Percentiles rank a stretch among this genome's conserved stretches.
These are phyloP conservation scores for Sherardia arvensis DNA, from an alignment of 257 asterid species.

Conservation along the genomic window DNA sequence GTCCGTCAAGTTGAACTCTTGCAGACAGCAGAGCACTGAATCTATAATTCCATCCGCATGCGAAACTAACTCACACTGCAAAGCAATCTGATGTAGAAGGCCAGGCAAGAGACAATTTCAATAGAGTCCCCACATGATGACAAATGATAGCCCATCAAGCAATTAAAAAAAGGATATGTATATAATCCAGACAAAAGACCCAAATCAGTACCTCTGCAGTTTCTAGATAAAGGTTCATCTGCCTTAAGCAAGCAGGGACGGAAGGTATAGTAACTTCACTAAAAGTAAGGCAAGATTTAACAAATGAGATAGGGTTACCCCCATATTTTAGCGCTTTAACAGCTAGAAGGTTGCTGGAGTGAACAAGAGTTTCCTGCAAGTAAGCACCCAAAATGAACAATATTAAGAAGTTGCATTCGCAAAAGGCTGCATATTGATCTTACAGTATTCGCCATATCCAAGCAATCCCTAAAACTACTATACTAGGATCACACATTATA, in stretches of 20 bases:
- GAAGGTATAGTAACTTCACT: slow-evolving; percentile 84
- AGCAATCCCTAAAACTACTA: background rate
- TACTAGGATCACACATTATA: background rate
- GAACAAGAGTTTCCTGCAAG: slow-evolving; percentile 70
- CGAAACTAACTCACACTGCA: slow-evolving; percentile 66
- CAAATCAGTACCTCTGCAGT: slow-evolving; percentile 69
- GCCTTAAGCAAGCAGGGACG: slow-evolving; percentile 41
- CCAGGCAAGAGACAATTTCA: slow-evolving; percentile 10
- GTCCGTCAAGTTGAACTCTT: slow-evolving; percentile 32
- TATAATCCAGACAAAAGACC: slow-evolving; percentile 6
- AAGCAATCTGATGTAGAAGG: slow-evolving; percentile 46
- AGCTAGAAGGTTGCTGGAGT: slow-evolving; percentile 67
- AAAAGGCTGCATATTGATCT: background rate
- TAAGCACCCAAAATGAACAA: slow-evolving; percentile 5
- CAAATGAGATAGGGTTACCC: slow-evolving; percentile 33
- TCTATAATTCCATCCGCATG: slow-evolving; percentile 52
- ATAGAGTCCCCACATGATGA: background rate
- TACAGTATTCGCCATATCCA: background rate
- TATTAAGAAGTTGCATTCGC: background rate
- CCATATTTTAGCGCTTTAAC: slow-evolving; percentile 52
- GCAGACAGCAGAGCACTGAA: slow-evolving; percentile 57
- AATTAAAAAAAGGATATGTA: background rate
- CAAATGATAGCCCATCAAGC: slow-evolving; percentile 2
- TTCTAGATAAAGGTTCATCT: slow-evolving; percentile 68
- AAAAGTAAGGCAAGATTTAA: slow-evolving; percentile 72